Base-by-base conservation (phyloP, 1,284 basidiomycete species). In the Butyriboletus appendiculatus region DNA sequence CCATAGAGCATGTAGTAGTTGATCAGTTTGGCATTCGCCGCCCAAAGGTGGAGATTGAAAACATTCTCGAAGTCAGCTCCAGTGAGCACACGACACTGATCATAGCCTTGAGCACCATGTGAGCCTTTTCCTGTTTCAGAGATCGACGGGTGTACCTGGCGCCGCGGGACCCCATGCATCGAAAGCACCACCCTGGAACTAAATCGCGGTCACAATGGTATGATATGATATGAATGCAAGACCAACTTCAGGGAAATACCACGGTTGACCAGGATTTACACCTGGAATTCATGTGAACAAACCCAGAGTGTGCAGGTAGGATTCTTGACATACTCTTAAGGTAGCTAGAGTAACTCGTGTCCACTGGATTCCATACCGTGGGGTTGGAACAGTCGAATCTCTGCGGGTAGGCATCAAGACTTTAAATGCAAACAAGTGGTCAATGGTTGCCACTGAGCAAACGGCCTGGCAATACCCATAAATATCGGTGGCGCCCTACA, bases 1-100 rank as follows among this genome's bases (percentile, higher is more conserved):
- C 86, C 88, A 59, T 84, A 90, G 52, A 88, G 63, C 89, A 91
- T 91, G 69, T 92, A 92, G 61, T 87, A 89, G 59, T 81, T 90
- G 48, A 90, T 82, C 52, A 91, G 59, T 64, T 91, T 90, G 4
- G 81, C 86, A 67, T 91, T 92, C 39, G 81, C 79, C 5, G 89
- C 87, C 86, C 86, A 90, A 43, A 90, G 76, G 46, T 88, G 76
- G 49, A 84, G 76, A 63, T 91, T 83, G 69, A 90, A 91, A 1
- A 91, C 89, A 42, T 82, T 86, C 67, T 85, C 77, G 72, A 91
- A 92, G 58, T 84, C 77, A 0, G 84, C 74, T 3, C 87, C 86
- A 18, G 87, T 90, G 48, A 91, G 73, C 3, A 77, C 71, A 22
- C 75, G 73, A 60, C 81, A 84, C 8, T 73, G 65, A 22, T 78